Evolutionary conservation across 148 eudicot genomes (phyloP).

Genomic region (Rhododendron simsii): DNA sequence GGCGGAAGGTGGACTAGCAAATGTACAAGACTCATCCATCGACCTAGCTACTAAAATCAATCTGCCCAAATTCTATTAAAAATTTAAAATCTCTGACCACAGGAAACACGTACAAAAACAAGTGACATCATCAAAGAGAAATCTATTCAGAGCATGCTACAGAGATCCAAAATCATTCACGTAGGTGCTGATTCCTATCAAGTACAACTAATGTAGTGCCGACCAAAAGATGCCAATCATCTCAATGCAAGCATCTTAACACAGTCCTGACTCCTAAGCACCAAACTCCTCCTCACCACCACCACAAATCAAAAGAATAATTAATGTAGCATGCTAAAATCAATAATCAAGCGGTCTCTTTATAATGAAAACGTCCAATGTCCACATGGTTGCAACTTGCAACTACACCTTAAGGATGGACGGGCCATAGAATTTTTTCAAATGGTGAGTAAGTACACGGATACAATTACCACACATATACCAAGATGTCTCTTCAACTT

Average conservation of each 20-base stretch:
- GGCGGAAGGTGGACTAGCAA: not conserved
- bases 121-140: not conserved
- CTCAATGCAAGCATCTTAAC: not conserved
- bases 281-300: not conserved
- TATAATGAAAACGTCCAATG: not conserved
- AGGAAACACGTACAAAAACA: too few relatives aligned
- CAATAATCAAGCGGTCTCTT: not conserved
- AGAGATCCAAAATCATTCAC: not conserved
- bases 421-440: not conserved
- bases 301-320: not conserved
- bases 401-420: not conserved
- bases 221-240: not conserved
- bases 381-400: not conserved
- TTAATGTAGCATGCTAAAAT: not conserved
- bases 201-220: not conserved
- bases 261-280: not conserved
- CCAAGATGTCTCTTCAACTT: not conserved
- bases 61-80: not conserved
- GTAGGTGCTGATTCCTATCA: not conserved
- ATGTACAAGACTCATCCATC: not conserved
- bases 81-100: not conserved
- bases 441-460: not conserved
- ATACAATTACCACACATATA: not conserved
- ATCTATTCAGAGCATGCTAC: not conserved
- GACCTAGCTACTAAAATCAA: not conserved